phyloP scores from a whole-genome alignment of 2,329 filamentous ascomycete species.

The Nothopassalora personata region DNA sequence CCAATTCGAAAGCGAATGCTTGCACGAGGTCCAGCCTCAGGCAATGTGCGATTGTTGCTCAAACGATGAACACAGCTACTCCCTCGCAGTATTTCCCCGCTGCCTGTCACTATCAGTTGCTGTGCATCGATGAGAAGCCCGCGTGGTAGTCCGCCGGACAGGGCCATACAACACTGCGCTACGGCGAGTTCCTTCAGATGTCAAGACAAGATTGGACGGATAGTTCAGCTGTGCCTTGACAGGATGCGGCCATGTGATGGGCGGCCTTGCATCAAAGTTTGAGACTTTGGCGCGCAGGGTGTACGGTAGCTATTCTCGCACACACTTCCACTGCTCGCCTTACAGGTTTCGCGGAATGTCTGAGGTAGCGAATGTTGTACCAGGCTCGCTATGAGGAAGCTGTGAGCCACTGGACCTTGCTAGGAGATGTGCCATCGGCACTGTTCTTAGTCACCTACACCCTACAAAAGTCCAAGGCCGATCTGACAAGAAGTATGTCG shows the following conservation, averaged over 20 bases:
- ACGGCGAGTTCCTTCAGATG: not conserved
- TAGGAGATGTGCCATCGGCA: too few relatives aligned
- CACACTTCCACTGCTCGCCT: too few relatives aligned
- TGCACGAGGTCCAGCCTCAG: not conserved
- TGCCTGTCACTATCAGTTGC: not conserved
- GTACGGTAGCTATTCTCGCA: not conserved
- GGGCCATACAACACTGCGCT: not conserved
- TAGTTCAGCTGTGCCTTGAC: slow-evolving; percentile 7
- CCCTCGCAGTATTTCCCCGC: not conserved
- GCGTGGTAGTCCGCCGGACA: not conserved
- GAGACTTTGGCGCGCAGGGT: not conserved
- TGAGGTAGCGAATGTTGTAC: too few relatives aligned
- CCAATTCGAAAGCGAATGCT: not conserved
- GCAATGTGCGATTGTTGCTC: not conserved
- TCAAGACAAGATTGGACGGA: not conserved
- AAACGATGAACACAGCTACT: not conserved
- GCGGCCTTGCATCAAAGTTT: not conserved
- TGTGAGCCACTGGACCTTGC: too few relatives aligned
- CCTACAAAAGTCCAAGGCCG: too few relatives aligned
- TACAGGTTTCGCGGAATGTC: too few relatives aligned
- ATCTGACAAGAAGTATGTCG: too few relatives aligned
- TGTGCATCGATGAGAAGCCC: not conserved
- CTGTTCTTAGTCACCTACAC: too few relatives aligned
- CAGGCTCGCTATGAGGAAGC: too few relatives aligned
- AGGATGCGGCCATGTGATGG: slow-evolving; percentile 1